phyloP scores from a whole-genome alignment of 768 basidiomycete species.

The Sutorius australiensis region DNA sequence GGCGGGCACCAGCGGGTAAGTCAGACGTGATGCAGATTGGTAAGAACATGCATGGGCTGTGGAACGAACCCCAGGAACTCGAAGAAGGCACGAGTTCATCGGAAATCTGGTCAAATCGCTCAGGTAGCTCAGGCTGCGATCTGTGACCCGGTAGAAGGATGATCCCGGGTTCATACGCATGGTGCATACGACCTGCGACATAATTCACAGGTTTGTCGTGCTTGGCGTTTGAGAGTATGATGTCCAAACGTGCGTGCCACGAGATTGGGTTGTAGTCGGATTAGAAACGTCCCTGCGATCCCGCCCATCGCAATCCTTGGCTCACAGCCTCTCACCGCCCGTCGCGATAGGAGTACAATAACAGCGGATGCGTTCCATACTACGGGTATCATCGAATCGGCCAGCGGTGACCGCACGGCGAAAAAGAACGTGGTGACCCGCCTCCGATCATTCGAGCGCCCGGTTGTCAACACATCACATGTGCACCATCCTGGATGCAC shows the following conservation, averaged over 20 bases:
- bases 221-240: constrained; percentile 16
- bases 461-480: not conserved
- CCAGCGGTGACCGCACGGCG: not conserved
- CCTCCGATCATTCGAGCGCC: not conserved
- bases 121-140: not conserved
- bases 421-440: not conserved
- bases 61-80: not conserved
- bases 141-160: not conserved
- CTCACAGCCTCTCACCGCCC: not conserved
- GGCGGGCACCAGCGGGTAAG: not conserved
- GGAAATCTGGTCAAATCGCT: not conserved
- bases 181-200: not conserved
- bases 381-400: not conserved
- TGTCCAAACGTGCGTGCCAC: not conserved
- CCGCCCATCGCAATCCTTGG: not conserved
- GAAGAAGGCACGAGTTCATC: not conserved
- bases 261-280: not conserved
- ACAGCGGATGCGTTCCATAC: not conserved
- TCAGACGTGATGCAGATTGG: not conserved
- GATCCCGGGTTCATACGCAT: not conserved
- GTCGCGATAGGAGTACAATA: not conserved
- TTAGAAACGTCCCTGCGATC: not conserved
- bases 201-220: not conserved
- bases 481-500: not conserved
- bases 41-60: too few species aligned